Evolutionary conservation across 2,329 filamentous ascomycete species (phyloP).

Genomic region (Colletotrichum brevisporum): DNA sequence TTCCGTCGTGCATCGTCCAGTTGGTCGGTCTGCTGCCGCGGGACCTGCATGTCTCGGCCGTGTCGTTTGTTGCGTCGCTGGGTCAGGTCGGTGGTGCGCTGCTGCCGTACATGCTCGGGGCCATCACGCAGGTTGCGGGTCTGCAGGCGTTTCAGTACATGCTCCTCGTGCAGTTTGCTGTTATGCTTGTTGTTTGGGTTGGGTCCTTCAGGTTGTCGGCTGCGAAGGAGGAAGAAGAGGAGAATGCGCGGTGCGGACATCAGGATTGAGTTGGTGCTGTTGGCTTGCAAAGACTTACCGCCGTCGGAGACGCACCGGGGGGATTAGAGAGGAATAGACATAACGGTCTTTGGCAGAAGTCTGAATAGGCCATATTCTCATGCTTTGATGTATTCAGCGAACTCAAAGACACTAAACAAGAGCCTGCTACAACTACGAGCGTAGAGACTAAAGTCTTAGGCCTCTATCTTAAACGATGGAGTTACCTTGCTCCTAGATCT

Average conservation of each 20-base stretch:
- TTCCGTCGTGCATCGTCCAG: conserved; percentile 33
- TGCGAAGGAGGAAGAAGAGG: conserved; percentile 2
- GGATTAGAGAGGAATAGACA: too few species aligned
- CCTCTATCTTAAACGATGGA: too few species aligned
- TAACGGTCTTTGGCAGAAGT: conserved; percentile 38
- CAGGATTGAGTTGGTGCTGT: conserved; percentile 41
- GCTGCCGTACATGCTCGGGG: conserved; percentile 59
- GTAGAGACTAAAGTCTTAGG: rapidly evolving
- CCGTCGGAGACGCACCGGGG: too few species aligned
- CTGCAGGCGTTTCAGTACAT: conserved; percentile 54
- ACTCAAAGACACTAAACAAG: too few species aligned
- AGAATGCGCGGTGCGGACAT: not conserved
- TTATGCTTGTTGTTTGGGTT: conserved; percentile 40
- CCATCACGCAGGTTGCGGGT: conserved; percentile 53
- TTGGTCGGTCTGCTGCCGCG: conserved; percentile 24
- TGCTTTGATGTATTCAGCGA: too few species aligned
- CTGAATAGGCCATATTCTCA: too few species aligned
- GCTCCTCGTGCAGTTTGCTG: conserved; percentile 44
- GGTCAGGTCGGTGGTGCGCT: conserved; percentile 60
- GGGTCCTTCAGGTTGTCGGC: not conserved
- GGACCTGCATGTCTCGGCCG: conserved; percentile 57
- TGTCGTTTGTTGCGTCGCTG: conserved; percentile 59
- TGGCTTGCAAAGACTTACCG: too few species aligned
- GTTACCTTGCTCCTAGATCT: not conserved
- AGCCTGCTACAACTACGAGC: too few species aligned